Conservation (phyloP, 2,329 filamentous ascomycete genomes). For the Aspergillus udagawae region DNA sequence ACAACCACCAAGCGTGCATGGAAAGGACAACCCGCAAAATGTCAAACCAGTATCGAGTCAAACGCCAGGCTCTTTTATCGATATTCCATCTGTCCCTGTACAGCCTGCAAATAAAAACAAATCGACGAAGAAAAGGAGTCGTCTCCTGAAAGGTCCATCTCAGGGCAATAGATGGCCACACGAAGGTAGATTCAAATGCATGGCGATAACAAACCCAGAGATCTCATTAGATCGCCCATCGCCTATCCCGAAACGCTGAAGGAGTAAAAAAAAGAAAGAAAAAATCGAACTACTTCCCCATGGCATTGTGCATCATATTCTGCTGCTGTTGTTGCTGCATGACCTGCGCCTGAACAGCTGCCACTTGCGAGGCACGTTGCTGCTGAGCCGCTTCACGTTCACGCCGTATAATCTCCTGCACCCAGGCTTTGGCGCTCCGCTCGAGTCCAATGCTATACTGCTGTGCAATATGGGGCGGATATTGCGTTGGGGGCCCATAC, state of each 20-base stretch:
- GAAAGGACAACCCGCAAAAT: constrained; percentile 16
- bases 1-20: constrained; percentile 22
- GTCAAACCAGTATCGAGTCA: constrained; percentile 10
- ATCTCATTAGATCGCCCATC: constrained; percentile 12
- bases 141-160: not conserved
- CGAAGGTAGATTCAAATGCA: not conserved
- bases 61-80: constrained; percentile 25
- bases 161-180: not conserved
- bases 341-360: constrained; percentile 30
- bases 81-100: constrained; percentile 20
- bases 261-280: not conserved
- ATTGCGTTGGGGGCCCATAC: constrained; percentile 37
- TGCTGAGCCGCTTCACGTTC: constrained; percentile 33
- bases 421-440: constrained; percentile 33
- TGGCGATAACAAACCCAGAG: constrained; percentile 4
- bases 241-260: not conserved
- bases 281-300: constrained; percentile 26
- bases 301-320: constrained; percentile 41
- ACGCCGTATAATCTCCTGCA: constrained; percentile 36
- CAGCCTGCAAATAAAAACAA: constrained; percentile 14
- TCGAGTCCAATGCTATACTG: constrained; percentile 37
- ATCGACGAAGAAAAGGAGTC: not conserved
- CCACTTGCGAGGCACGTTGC: constrained; percentile 28
- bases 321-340: constrained; percentile 38
- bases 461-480: constrained; percentile 35